Evolutionary conservation across 2,329 filamentous ascomycete species (phyloP).

Genomic region (Fusarium bactridioides): DNA sequence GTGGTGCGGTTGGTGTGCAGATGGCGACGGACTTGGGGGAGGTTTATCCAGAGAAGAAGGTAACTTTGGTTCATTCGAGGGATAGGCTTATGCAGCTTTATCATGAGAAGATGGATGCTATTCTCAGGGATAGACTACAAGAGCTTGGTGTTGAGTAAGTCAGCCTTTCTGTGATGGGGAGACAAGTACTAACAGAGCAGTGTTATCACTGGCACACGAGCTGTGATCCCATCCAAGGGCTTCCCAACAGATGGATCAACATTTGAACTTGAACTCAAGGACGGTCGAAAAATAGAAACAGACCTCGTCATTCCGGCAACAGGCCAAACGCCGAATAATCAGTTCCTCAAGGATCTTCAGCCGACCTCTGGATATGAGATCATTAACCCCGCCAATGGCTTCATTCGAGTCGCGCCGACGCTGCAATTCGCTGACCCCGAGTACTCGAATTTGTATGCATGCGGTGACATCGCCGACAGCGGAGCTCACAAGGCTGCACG

Average conservation of each 20-base stretch:
- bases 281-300: slow-evolving; percentile 31
- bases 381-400: slow-evolving; percentile 33
- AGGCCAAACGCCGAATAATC: slow-evolving; percentile 39
- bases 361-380: slow-evolving; percentile 5
- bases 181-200: not conserved
- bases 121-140: slow-evolving; percentile 24
- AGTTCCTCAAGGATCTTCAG: slow-evolving; percentile 29
- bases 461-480: slow-evolving; percentile 40
- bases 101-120: slow-evolving; percentile 37
- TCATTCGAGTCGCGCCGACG: slow-evolving; percentile 31
- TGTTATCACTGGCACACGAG: slow-evolving; percentile 34
- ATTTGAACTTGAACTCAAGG: slow-evolving; percentile 34
- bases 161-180: accelerated
- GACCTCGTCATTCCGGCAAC: slow-evolving; percentile 38
- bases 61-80: slow-evolving; percentile 36
- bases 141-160: slow-evolving; percentile 39
- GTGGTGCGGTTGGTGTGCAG: slow-evolving; percentile 38
- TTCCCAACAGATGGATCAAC: slow-evolving; percentile 32
- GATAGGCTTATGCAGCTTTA: slow-evolving; percentile 39
- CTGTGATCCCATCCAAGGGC: slow-evolving; percentile 26
- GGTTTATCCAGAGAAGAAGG: slow-evolving; percentile 36
- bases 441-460: slow-evolving; percentile 37
- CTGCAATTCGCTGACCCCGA: slow-evolving; percentile 36
- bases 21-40: slow-evolving; percentile 41
- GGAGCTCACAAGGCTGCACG: slow-evolving; percentile 39